phyloP scores from a whole-genome alignment of 1,139 yeast species.

The Protomyces inundatus region DNA sequence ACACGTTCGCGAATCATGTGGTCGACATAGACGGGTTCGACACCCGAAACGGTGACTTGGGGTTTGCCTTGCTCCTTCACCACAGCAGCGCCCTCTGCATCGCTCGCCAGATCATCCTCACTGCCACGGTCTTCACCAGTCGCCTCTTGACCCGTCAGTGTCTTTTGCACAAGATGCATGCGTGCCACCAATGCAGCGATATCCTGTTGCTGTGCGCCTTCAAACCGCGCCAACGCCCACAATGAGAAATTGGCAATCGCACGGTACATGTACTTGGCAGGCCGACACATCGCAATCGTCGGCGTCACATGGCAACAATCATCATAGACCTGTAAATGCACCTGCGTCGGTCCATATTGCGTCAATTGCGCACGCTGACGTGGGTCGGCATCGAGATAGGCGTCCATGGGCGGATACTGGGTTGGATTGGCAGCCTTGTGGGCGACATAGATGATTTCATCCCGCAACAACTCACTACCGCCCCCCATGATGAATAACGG shows the following conservation, averaged over 20 bases:
- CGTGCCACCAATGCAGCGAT: neutral
- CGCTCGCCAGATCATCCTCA: neutral
- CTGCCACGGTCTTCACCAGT: neutral
- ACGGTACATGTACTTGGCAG: slow-evolving; percentile 25
- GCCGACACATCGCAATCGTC: slow-evolving; percentile 24
- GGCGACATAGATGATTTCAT: slow-evolving; percentile 25
- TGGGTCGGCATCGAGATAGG: slow-evolving; percentile 13
- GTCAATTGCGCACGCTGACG: slow-evolving; percentile 5
- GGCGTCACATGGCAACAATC: slow-evolving; percentile 28
- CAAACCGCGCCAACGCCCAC: slow-evolving; percentile 24
- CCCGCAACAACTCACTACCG: slow-evolving; percentile 26
- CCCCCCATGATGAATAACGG: slow-evolving; percentile 25
- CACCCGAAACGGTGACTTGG: slow-evolving; percentile 18
- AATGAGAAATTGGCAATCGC: slow-evolving; percentile 25
- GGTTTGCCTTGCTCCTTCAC: neutral
- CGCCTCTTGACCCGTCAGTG: neutral
- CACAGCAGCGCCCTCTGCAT: neutral
- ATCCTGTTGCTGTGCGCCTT: slow-evolving; percentile 10
- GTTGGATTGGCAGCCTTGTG: slow-evolving; percentile 22
- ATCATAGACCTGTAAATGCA: slow-evolving; percentile 25
- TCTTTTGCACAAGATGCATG: neutral
- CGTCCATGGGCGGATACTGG: slow-evolving; percentile 16
- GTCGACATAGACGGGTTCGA: slow-evolving; percentile 17
- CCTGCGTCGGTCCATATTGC: slow-evolving; percentile 20
- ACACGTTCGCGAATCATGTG: slow-evolving; percentile 27